These are phyloP conservation scores for Setaria viridis DNA, from an alignment of 202 grass and related monocot species.

Conservation along the genomic window DNA sequence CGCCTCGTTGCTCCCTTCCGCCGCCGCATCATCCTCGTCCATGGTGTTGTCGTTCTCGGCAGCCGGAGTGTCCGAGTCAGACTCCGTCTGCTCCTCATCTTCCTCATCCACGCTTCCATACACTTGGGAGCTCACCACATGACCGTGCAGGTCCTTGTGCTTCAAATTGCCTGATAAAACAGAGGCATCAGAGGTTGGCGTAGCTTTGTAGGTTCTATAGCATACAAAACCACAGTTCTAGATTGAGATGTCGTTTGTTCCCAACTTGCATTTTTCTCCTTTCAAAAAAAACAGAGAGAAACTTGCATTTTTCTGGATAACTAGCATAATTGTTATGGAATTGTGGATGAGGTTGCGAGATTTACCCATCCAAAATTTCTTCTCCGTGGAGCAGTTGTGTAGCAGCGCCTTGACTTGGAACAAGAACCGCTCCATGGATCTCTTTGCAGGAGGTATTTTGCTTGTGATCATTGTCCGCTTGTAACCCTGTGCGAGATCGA, in stretches of 20 bases:
- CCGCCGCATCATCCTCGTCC: slow-evolving; percentile 35
- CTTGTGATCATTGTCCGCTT: slow-evolving; percentile 91
- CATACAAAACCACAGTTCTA: neutral
- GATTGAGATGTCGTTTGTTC: neutral
- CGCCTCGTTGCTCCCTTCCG: slow-evolving; percentile 23
- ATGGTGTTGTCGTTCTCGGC: slow-evolving; percentile 40
- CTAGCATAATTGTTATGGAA: neutral
- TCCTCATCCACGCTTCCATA: slow-evolving; percentile 60
- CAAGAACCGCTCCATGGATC: slow-evolving; percentile 79
- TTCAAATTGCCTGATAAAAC: slow-evolving; percentile 69
- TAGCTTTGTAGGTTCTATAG: neutral
- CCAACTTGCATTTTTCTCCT: neutral
- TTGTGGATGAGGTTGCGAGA: neutral
- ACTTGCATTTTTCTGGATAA: neutral
- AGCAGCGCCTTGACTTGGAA: slow-evolving; percentile 88
- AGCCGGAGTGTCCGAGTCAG: slow-evolving; percentile 34
- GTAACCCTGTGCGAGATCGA: slow-evolving; percentile 48
- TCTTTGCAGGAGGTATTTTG: slow-evolving; percentile 85
- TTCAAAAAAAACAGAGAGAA: no score
- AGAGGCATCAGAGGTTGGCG: neutral
- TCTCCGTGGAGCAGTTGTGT: slow-evolving; percentile 61
- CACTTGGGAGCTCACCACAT: slow-evolving; percentile 84
- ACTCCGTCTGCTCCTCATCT: slow-evolving; percentile 45
- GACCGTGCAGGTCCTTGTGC: slow-evolving; percentile 78
- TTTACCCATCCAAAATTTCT: slow-evolving; percentile 67